These are phyloP conservation scores for Pulveroboletus ravenelii DNA, from an alignment of 768 basidiomycete species.

Conservation along the genomic window DNA sequence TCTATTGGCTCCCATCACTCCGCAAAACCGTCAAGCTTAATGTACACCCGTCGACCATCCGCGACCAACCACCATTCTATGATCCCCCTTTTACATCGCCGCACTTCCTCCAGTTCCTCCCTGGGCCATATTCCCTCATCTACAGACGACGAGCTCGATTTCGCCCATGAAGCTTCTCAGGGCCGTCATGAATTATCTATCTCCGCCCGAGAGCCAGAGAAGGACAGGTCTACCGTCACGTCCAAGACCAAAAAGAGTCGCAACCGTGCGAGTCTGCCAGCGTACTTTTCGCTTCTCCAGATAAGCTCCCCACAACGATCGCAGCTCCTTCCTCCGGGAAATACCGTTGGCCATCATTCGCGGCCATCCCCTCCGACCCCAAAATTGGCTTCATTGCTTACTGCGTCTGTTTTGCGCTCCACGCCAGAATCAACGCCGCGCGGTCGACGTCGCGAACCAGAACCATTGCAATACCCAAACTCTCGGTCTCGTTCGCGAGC, in stretches of 20 bases:
- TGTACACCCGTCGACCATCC: conserved; percentile 67
- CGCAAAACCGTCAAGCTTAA: conserved; percentile 44
- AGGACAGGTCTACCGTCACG: conserved; percentile 27
- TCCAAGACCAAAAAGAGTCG: conserved; percentile 47
- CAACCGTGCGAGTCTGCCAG: conserved; percentile 69
- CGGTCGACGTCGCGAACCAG: conserved; percentile 46
- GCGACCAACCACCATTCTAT: conserved; percentile 64
- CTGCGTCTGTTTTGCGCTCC: conserved; percentile 33
- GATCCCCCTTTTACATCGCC: conserved; percentile 52
- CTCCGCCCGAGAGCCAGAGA: conserved; percentile 20
- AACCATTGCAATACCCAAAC: conserved; percentile 27
- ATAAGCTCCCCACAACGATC: conserved; percentile 41
- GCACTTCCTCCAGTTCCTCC: conserved; percentile 41
- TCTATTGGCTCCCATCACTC: conserved; percentile 34
- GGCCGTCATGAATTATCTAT: conserved; percentile 32
- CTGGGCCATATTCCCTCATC: conserved; percentile 31
- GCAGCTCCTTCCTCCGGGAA: conserved; percentile 37
- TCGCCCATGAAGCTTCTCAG: conserved; percentile 33
- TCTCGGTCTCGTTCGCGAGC: conserved; percentile 42
- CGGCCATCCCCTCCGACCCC: conserved; percentile 61
- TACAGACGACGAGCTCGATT: conserved; percentile 41
- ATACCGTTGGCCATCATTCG: conserved; percentile 34
- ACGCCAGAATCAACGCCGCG: conserved; percentile 44
- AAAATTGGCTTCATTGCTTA: conserved; percentile 37
- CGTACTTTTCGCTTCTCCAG: conserved; percentile 71